Conservation (phyloP, 73 alveolate genomes). For the Symbiodinium pilosum region DNA sequence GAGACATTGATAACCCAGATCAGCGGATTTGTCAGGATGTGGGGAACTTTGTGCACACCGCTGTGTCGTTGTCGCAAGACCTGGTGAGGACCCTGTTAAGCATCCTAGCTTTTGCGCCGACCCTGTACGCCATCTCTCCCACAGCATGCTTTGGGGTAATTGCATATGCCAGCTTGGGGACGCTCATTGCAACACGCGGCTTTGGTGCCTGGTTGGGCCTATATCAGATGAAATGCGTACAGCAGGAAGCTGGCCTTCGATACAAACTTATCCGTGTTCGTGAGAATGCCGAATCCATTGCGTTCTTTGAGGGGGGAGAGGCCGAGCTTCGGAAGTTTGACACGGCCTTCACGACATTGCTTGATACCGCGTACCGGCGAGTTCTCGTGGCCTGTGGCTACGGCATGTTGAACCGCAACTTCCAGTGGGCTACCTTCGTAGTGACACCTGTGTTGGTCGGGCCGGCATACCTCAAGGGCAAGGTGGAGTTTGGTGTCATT, state of each 20-base stretch:
- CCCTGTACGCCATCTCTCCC: constrained; percentile 77
- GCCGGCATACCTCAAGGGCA: constrained; percentile 75
- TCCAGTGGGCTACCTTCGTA: constrained; percentile 93
- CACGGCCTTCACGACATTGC: constrained; percentile 24
- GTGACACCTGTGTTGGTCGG: constrained; percentile 89
- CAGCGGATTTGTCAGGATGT: constrained; percentile 69
- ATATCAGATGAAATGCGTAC: constrained; percentile 51
- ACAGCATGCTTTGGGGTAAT: constrained; percentile 55
- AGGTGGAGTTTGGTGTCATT: constrained; percentile 73
- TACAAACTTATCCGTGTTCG: constrained; percentile 85
- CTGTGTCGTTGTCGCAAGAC: constrained; percentile 44
- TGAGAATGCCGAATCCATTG: constrained; percentile 81
- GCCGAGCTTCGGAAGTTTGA: not conserved
- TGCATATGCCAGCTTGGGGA: constrained; percentile 21
- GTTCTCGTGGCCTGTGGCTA: constrained; percentile 59
- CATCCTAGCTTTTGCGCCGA: constrained; percentile 46
- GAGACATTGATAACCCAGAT: constrained; percentile 82
- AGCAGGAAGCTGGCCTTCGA: constrained; percentile 68
- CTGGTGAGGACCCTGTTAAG: constrained; percentile 35
- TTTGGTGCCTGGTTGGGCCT: constrained; percentile 54
- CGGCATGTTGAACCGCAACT: constrained; percentile 80
- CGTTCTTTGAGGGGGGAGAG: constrained; percentile 48
- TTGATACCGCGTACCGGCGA: constrained; percentile 25
- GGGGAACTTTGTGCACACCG: not conserved
- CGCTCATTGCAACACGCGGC: not conserved